A percentile compares a stretch with the other conserved stretches of the same genome.
phyloP scores from a whole-genome alignment of 345 rosid species.

The Populus ilicifolia region DNA sequence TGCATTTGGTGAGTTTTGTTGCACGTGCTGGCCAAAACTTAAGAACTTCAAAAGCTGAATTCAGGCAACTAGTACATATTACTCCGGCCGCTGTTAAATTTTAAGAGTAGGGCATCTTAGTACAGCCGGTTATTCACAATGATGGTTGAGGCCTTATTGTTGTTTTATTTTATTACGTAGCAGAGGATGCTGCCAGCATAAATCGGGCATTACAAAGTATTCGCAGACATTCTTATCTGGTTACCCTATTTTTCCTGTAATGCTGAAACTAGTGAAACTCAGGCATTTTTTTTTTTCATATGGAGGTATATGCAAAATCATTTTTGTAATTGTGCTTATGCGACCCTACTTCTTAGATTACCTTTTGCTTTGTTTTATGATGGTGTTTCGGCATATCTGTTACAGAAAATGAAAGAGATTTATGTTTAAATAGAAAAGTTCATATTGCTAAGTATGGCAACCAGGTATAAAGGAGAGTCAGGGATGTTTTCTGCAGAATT shows the following conservation, averaged over 20 bases:
- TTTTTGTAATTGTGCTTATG: neutral
- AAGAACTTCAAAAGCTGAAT: too few relatives aligned
- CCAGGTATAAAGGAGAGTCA: neutral
- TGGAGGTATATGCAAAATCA: neutral
- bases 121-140: neutral
- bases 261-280: neutral
- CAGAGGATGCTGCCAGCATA: neutral
- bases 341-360: too few relatives aligned
- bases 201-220: neutral
- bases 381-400: neutral
- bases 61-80: too few relatives aligned
- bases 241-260: neutral
- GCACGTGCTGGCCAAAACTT: too few relatives aligned
- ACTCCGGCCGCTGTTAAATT: too few relatives aligned
- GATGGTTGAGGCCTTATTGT: neutral
- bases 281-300: neutral
- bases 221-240: neutral
- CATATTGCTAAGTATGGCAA: neutral
- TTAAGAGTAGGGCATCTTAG: neutral
- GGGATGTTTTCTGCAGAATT: neutral
- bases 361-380: neutral
- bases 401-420: neutral
- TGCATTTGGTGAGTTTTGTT: too few relatives aligned
- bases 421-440: neutral
- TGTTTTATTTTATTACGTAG: neutral